Evolutionary conservation across 2,329 filamentous ascomycete genomes (phyloP), one percentile per base, ranked within the genome.

Genomic region (Diaporthe vexans): DNA sequence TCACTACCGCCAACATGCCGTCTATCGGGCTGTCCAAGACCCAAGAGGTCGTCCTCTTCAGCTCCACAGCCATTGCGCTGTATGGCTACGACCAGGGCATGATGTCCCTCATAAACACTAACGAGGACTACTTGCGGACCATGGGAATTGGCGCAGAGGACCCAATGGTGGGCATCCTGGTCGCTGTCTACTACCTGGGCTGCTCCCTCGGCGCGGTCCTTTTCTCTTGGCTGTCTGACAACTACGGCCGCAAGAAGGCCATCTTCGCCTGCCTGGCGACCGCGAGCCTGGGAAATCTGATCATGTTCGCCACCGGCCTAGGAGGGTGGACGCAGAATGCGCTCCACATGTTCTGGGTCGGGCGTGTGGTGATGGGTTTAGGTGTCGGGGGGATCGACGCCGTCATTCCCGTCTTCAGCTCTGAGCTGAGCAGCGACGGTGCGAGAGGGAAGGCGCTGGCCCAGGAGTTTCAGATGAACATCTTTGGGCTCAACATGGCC

Each of bases 391-490:
- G 90, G 1, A 88, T 92, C 48, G 90, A 92, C 78, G 85, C 86
- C 21, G 88, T 91, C 0, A 90, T 92, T 33, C 90, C 90, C 0
- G 87, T 91, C 1, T 92, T 92, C 81, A 88, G 85, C 73, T 86
- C 86, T 19, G 90, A 92, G 78, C 82, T 92, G 43, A 84, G 86
- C 3, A 86, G 86, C n/a, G 90, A 91, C 77, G 87, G 87, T 65
- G 85, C 88, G 2, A 82, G 90, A 58, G 90, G 90, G 8, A 88
- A 87, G 77, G 89, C 90, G 1, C 80, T 92, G 57, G 89, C 89
- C 1, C 88, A 92, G 78, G 90, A 92, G 77, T 92, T 92, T 77
- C 90, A 92, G 79, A 88, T 87, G 80, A 92, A 92, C 76, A 91
- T 92, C 76, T 89, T 91, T 73, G 89, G 90, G 0, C 80, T 92